Conservation (phyloP, 2,329 filamentous ascomycete species). For the Neocatenulostroma microsporum region DNA sequence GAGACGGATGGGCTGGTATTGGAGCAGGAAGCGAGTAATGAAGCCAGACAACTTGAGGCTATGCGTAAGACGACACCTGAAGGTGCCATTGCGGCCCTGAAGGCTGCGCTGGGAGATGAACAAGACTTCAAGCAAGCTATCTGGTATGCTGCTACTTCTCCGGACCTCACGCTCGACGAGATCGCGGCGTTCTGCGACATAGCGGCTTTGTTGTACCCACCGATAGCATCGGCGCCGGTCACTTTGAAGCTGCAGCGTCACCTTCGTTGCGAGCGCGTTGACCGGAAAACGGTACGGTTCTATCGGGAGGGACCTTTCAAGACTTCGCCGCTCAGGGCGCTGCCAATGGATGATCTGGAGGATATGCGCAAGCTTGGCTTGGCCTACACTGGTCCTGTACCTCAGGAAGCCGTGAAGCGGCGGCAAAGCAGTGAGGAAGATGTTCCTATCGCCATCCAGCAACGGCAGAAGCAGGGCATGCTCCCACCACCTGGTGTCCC, state of each 20-base stretch:
- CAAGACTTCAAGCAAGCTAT: conserved; percentile 45
- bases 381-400: conserved; percentile 25
- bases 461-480: not conserved
- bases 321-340: conserved; percentile 21
- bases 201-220: conserved; percentile 49
- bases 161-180: conserved; percentile 44
- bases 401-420: conserved; percentile 9
- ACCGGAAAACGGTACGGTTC: conserved; percentile 40
- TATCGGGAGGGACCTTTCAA: conserved; percentile 19
- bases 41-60: conserved; percentile 46
- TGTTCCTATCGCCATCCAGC: conserved; percentile 1
- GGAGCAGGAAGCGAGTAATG: conserved; percentile 47
- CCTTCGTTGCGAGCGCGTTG: conserved; percentile 43
- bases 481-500: not conserved
- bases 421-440: conserved; percentile 12
- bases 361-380: conserved; percentile 22
- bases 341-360: conserved; percentile 24
- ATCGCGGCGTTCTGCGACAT: conserved; percentile 51
- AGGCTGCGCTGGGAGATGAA: conserved; percentile 44
- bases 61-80: conserved; percentile 49
- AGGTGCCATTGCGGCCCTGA: conserved; percentile 51
- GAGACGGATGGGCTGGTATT: conserved; percentile 46
- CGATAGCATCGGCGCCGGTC: conserved; percentile 44
- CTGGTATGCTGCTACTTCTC: conserved; percentile 49
- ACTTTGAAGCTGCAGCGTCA: conserved; percentile 49